Percentiles rank a stretch among this genome's conserved stretches.
These are phyloP conservation scores for Didymella exigua DNA, from an alignment of 2,329 filamentous ascomycete species.

Conservation along the genomic window DNA sequence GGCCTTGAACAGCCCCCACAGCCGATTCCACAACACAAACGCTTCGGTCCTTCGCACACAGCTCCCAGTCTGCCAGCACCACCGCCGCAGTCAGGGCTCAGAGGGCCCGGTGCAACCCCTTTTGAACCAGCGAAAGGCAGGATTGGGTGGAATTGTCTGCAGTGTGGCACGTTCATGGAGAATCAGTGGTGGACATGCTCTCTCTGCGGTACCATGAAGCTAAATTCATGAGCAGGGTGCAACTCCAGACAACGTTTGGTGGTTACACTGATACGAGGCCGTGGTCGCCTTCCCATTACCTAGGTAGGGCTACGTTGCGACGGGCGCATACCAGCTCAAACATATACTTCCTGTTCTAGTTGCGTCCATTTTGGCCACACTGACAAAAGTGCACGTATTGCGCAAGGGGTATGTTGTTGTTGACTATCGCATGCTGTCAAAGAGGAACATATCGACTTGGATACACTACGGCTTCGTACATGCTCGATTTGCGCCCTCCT, in stretches of 20 bases:
- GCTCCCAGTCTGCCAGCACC: constrained; percentile 38
- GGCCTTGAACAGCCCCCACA: constrained; percentile 59
- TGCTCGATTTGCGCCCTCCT: not conserved
- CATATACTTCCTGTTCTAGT: too few relatives aligned
- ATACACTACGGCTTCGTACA: not conserved
- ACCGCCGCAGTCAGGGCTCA: constrained; percentile 36
- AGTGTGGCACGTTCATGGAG: constrained; percentile 68
- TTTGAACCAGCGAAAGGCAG: constrained; percentile 54
- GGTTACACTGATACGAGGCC: too few relatives aligned
- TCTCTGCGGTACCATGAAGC: constrained; percentile 64
- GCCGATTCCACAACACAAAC: constrained; percentile 41
- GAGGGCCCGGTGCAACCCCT: constrained; percentile 42
- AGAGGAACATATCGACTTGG: not conserved
- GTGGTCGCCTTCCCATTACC: too few relatives aligned
- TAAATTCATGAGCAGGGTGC: constrained; percentile 27
- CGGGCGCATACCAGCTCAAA: not conserved
- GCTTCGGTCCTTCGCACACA: constrained; percentile 32
- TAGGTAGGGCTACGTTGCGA: too few relatives aligned
- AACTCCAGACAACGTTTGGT: not conserved
- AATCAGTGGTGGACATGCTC: constrained; percentile 69
- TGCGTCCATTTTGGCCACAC: too few relatives aligned
- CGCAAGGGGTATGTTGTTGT: not conserved
- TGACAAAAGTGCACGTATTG: too few relatives aligned
- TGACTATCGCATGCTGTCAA: too few relatives aligned
- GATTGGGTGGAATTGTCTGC: constrained; percentile 64